Conservation (phyloP, 441 rosid species). For the Iberis amara region DNA sequence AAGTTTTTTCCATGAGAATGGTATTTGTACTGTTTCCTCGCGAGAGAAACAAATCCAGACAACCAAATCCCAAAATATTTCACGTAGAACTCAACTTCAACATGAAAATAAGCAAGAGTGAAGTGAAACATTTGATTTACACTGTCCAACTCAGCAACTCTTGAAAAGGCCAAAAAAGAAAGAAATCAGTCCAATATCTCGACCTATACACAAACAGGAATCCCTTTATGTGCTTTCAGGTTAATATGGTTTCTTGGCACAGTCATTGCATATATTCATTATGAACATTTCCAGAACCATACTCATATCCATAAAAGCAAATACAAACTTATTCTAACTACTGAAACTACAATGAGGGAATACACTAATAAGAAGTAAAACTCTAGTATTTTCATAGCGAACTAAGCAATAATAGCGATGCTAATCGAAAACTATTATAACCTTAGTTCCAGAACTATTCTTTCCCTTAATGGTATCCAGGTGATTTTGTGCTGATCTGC, state of each 20-base stretch:
- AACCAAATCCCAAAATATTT: background rate
- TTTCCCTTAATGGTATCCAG: slow-evolving; percentile 2
- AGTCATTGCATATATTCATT: slow-evolving; percentile 1
- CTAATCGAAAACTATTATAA: slow-evolving; percentile 3
- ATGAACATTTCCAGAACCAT: slow-evolving; percentile 12
- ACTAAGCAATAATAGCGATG: slow-evolving; percentile 11
- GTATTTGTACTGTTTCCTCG: slow-evolving; percentile 14
- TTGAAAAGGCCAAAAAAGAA: background rate
- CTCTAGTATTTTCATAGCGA: background rate
- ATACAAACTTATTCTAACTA: background rate
- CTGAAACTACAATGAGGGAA: slow-evolving; percentile 14
- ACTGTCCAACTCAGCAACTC: slow-evolving; percentile 9
- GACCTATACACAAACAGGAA: slow-evolving; percentile 20
- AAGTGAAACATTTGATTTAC: slow-evolving; percentile 10
- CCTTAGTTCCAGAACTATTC: slow-evolving; percentile 2
- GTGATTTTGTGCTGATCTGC: background rate
- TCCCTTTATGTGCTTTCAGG: slow-evolving; percentile 6
- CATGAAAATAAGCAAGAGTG: slow-evolving; percentile 9
- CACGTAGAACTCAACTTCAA: slow-evolving; percentile 7
- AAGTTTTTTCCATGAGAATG: slow-evolving; percentile 13
- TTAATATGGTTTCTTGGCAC: slow-evolving; percentile 3
- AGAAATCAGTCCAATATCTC: slow-evolving; percentile 9
- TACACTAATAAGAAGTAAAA: background rate
- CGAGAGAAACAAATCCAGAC: slow-evolving; percentile 4
- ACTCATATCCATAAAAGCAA: slow-evolving; percentile 7